A percentile compares a stretch with the other conserved stretches of the same genome.
phyloP scores from a whole-genome alignment of 805 yeast genomes.

The Lipomyces orientalis region DNA sequence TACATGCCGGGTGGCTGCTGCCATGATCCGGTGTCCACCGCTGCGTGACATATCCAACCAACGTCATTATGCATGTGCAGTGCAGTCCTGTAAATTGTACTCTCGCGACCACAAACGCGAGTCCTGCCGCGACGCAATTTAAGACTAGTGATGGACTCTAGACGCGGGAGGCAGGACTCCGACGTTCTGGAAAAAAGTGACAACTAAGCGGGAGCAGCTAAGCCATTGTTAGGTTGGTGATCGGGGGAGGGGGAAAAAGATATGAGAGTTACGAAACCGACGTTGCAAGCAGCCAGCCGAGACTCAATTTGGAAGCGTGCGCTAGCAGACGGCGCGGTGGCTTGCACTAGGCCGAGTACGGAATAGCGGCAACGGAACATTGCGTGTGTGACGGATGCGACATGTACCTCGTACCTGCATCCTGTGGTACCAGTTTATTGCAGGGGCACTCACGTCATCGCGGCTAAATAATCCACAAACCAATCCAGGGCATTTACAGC shows the following conservation, averaged over 20 bases:
- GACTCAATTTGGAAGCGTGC: neutral
- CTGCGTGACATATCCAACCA: too few species aligned
- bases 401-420: conserved; percentile 1
- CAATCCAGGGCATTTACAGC: neutral
- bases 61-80: too few species aligned
- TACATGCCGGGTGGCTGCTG: too few species aligned
- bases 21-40: too few species aligned
- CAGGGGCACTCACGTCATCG: neutral
- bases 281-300: too few species aligned
- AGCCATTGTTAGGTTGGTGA: neutral
- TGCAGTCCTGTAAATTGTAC: too few species aligned
- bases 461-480: neutral
- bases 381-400: neutral
- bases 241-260: neutral
- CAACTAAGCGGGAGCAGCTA: neutral
- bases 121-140: too few species aligned
- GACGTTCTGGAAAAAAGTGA: neutral
- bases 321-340: neutral
- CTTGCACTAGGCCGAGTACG: neutral
- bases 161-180: neutral
- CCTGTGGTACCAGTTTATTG: neutral
- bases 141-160: too few species aligned
- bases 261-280: too few species aligned
- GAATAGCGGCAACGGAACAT: neutral
- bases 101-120: too few species aligned